Base-by-base conservation (phyloP, 2,329 filamentous ascomycete genomes). In the Venturia oleaginea region DNA sequence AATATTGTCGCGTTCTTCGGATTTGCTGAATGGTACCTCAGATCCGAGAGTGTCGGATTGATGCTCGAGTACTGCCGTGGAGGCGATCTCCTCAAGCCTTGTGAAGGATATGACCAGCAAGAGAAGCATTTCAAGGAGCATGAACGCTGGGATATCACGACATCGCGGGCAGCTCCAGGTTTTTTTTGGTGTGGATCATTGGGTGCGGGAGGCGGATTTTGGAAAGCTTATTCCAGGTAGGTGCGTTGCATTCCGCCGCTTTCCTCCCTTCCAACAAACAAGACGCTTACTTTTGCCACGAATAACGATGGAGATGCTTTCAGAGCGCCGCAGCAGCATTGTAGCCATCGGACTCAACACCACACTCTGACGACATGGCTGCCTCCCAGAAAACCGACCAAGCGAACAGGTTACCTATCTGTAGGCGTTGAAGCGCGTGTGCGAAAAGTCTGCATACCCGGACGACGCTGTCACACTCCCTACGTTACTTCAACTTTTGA, bases 41-140 rank as follows among this genome's bases (percentile, higher is more conserved):
- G 24, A 19, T 42, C 37, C 7, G 38, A 62, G 15, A 42, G 40
- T 51, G 27, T 48, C 54, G 24, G 51, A 22, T 34, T 57, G 30
- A 46, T 62, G 38, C 60, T 62, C 24, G 60, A 48, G 43, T 62
- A 62, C 32, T 62, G 60, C 43, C 27, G 42, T 24, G 32, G 24
- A 37, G 60, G 60, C 42, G 42, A 48, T 34, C 32, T 62, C 11
- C 42, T 19, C 6, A 48, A n/a, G 22, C 30, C 5, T 48, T 10
- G 19, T 13, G 22, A 34, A 48, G n/a, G 32, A 30, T 37, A 46
- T 34, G 51, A 43, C 13, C 32, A 19, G 42, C 11, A 48, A 24
- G 60, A 51, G 30, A 46, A 48, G 27, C 43, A 37, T 24, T 37
- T 62, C 24, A 42, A 38, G 34, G 60, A 62, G 42, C n/a, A n/a